Evolutionary conservation across 352 stramenopile genomes (phyloP).

Genomic region (Aphanomyces cochlioides): DNA sequence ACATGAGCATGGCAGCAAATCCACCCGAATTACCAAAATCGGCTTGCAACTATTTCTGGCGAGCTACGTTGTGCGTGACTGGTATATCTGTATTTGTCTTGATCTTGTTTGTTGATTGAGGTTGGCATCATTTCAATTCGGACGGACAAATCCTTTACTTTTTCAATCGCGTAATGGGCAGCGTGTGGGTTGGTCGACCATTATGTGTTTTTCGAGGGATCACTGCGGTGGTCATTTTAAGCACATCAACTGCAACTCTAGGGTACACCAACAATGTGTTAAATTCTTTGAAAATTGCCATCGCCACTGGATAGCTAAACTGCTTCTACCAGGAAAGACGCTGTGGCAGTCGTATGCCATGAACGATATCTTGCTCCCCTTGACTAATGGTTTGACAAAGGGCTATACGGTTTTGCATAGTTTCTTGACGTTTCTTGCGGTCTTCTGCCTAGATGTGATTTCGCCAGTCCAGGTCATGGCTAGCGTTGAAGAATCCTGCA

Average conservation of each 20-base stretch:
- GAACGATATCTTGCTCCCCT: too few species aligned
- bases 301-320: background rate
- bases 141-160: conserved; percentile 15
- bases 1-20: background rate
- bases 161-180: conserved; percentile 15
- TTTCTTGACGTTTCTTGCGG: too few species aligned
- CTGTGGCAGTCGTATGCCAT: too few species aligned
- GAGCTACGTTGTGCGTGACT: background rate
- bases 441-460: too few species aligned
- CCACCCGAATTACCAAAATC: background rate
- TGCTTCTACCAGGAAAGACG: background rate
- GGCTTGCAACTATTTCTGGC: background rate
- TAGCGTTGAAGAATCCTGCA: too few species aligned
- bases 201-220: conserved; percentile 11
- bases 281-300: conserved; percentile 8
- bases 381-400: too few species aligned
- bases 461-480: too few species aligned
- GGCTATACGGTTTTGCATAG: too few species aligned
- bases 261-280: background rate
- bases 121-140: background rate
- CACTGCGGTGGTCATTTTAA: conserved; percentile 2
- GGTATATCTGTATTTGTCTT: conserved; percentile 2
- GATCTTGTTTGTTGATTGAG: background rate
- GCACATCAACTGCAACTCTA: background rate
- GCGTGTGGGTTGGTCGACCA: conserved; percentile 24